Evolutionary conservation across 1,139 yeast genomes (phyloP).

Genomic region (Casaregolazyma lundiana): DNA sequence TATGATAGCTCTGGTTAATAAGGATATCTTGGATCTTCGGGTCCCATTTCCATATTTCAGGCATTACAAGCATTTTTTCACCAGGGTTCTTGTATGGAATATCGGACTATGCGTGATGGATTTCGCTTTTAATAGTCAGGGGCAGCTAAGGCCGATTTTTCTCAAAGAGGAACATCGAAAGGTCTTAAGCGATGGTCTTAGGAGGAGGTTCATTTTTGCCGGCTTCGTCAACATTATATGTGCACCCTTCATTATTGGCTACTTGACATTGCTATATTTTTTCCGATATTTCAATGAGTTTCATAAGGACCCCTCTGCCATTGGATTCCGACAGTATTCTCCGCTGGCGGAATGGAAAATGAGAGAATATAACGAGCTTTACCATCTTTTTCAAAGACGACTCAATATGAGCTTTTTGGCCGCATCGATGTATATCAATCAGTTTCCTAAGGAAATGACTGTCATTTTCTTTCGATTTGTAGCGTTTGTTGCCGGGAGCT

Average conservation of each 20-base stretch:
- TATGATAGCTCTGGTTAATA: constrained; percentile 82
- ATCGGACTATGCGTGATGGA: constrained; percentile 82
- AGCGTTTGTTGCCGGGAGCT: constrained; percentile 80
- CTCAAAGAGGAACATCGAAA: constrained; percentile 69
- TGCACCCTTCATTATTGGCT: constrained; percentile 81
- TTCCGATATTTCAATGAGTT: constrained; percentile 91
- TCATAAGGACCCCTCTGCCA: constrained; percentile 78
- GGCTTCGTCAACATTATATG: constrained; percentile 76
- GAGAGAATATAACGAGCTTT: constrained; percentile 87
- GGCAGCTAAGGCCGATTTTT: constrained; percentile 73
- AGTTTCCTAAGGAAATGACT: constrained; percentile 83
- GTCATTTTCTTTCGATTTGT: constrained; percentile 58
- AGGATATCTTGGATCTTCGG: constrained; percentile 63
- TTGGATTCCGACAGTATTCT: constrained; percentile 84
- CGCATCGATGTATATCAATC: constrained; percentile 80
- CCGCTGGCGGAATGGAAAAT: constrained; percentile 95
- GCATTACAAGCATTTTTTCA: constrained; percentile 43
- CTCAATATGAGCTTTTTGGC: constrained; percentile 71
- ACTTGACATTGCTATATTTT: constrained; percentile 76
- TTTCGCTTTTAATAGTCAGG: constrained; percentile 75
- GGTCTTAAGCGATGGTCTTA: constrained; percentile 61
- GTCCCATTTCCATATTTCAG: constrained; percentile 44
- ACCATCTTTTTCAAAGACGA: constrained; percentile 78
- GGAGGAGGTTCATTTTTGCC: constrained; percentile 77
- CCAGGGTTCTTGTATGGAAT: constrained; percentile 93